These are phyloP conservation scores for Oryza brachyantha DNA, from an alignment of 176 grass and related monocot genomes.

Conservation along the genomic window DNA sequence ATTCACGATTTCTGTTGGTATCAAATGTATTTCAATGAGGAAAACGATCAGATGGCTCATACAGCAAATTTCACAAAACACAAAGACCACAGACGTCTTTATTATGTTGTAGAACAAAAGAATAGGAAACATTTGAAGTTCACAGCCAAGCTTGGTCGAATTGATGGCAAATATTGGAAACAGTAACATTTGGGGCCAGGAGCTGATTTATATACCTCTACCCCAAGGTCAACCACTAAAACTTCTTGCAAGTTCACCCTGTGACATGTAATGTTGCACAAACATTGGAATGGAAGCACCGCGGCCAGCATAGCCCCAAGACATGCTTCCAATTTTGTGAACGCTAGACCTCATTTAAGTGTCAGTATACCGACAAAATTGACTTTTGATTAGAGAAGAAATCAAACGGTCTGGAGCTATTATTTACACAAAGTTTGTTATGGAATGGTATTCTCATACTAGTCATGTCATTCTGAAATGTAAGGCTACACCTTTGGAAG, in stretches of 20 bases:
- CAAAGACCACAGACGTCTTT: constrained; percentile 13
- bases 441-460: constrained; percentile 30
- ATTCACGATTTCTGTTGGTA: background rate
- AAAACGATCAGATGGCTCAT: background rate
- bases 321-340: constrained; percentile 24
- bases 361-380: constrained; percentile 54
- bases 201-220: constrained; percentile 21
- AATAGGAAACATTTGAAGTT: constrained; percentile 16
- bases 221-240: constrained; percentile 19
- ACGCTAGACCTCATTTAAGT: constrained; percentile 37
- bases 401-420: constrained; percentile 42
- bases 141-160: background rate
- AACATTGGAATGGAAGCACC: constrained; percentile 31
- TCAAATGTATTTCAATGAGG: background rate
- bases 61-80: constrained; percentile 12
- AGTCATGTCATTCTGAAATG: constrained; percentile 37
- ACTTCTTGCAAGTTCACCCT: constrained; percentile 1
- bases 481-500: constrained; percentile 67
- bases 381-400: constrained; percentile 55
- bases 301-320: constrained; percentile 1
- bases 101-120: constrained; percentile 22
- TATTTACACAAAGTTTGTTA: constrained; percentile 51
- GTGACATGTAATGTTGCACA: constrained; percentile 28
- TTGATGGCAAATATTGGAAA: background rate
- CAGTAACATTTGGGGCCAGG: background rate